phyloP scores from a whole-genome alignment of 208 protist genomes.

The Acanthamoeba sp. region DNA sequence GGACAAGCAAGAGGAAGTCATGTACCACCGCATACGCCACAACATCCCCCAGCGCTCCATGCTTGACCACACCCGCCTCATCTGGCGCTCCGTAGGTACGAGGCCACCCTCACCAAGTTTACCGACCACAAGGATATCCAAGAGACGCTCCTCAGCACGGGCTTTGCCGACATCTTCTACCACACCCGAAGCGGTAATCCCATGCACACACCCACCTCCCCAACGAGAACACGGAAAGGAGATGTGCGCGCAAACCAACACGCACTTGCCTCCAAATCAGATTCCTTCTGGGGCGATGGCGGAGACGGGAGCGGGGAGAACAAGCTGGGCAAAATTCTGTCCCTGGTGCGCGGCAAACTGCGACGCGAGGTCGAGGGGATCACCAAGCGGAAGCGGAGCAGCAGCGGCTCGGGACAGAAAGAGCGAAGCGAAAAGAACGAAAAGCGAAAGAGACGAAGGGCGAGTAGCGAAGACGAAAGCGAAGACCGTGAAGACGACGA shows the following conservation, averaged over 20 bases:
- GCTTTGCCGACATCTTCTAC: constrained; percentile 55
- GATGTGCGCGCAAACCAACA: too few relatives aligned
- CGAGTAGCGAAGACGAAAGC: neutral
- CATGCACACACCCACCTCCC: too few relatives aligned
- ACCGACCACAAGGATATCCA: constrained; percentile 66
- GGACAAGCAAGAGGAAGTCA: constrained; percentile 47
- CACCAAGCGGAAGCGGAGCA: constrained; percentile 52
- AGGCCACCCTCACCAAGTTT: constrained; percentile 64
- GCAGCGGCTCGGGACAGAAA: constrained; percentile 10
- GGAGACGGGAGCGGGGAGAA: constrained; percentile 65
- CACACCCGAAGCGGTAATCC: constrained; percentile 21
- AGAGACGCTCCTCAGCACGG: constrained; percentile 30
- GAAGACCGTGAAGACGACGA: neutral
- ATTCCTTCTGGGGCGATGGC: constrained; percentile 61
- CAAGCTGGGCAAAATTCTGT: constrained; percentile 67
- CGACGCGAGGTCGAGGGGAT: constrained; percentile 56
- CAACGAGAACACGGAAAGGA: too few relatives aligned
- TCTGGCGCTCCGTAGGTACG: constrained; percentile 12
- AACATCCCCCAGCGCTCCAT: neutral
- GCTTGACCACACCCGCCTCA: neutral
- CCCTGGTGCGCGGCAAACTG: constrained; percentile 66
- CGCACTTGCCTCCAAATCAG: too few relatives aligned
- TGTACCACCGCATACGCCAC: neutral
- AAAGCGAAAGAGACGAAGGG: constrained; percentile 50
- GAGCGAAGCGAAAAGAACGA: constrained; percentile 33